Percentiles rank a stretch among this genome's conserved stretches.
Evolutionary conservation across 2,329 filamentous ascomycete species (phyloP).

Genomic region (Hypoxylon sp.): DNA sequence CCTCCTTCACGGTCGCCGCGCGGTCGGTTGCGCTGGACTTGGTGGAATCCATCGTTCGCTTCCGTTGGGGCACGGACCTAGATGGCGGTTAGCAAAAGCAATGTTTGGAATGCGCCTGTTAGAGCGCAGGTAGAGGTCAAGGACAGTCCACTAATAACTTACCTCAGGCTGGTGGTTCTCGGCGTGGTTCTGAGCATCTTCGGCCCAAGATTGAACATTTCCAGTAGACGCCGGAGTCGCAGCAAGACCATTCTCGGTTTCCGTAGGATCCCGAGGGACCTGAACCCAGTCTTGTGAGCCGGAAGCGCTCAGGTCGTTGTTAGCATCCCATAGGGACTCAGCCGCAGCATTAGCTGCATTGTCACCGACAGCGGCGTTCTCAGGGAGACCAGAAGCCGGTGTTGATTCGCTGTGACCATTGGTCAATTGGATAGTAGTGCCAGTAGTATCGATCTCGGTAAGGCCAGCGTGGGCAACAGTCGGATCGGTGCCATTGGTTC

Average conservation of each 20-base stretch:
- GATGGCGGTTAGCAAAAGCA: conserved; percentile 33
- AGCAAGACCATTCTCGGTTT: conserved; percentile 77
- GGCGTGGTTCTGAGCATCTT: conserved; percentile 88
- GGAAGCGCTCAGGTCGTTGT: conserved; percentile 62
- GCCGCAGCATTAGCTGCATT: conserved; percentile 72
- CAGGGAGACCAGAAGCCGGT: conserved; percentile 57
- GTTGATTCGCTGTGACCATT: conserved; percentile 62
- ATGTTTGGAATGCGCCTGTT: conserved; percentile 12
- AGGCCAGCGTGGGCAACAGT: conserved; percentile 76
- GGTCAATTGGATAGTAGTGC: conserved; percentile 57
- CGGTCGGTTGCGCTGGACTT: conserved; percentile 54
- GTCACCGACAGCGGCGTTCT: conserved; percentile 67
- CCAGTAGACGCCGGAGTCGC: conserved; percentile 71
- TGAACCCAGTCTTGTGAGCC: conserved; percentile 77
- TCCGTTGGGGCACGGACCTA: conserved; percentile 47
- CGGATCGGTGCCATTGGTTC: conserved; percentile 70
- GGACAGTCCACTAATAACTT: conserved; percentile 45
- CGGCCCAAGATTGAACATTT: conserved; percentile 82
- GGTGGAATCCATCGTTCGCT: conserved; percentile 54
- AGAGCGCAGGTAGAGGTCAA: background rate
- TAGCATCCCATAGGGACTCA: conserved; percentile 75
- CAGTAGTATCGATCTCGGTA: conserved; percentile 73
- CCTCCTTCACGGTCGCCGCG: conserved; percentile 52
- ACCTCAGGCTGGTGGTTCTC: conserved; percentile 64
- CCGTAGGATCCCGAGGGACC: conserved; percentile 78